These are phyloP conservation scores for Bonia amplexicaulis DNA, from an alignment of 176 grass and related monocot species.

Conservation along the genomic window DNA sequence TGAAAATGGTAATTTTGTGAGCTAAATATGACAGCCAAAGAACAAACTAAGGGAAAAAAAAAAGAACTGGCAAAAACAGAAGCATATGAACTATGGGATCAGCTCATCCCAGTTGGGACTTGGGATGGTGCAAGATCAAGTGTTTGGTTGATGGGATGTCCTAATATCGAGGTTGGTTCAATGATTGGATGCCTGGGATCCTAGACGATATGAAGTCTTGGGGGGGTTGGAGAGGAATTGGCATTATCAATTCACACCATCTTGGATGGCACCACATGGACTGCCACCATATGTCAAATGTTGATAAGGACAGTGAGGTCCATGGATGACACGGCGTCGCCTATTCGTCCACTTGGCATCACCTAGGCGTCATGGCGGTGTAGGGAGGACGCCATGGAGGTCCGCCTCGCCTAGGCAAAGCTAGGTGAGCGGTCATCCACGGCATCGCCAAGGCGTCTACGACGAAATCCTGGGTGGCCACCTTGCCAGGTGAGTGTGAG, in stretches of 20 bases:
- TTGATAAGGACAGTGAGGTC: no score
- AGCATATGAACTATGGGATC: neutral
- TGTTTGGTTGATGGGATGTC: neutral
- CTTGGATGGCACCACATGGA: neutral
- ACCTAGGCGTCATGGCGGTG: no score
- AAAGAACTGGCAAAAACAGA: neutral
- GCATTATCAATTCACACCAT: neutral
- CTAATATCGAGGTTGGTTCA: neutral
- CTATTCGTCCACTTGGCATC: no score
- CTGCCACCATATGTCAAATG: no score
- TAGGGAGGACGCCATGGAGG: no score
- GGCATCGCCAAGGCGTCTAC: no score
- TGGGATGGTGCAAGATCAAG: neutral
- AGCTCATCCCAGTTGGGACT: neutral
- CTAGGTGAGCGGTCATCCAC: no score
- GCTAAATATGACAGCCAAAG: slow-evolving; percentile 17
- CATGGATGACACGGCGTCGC: no score
- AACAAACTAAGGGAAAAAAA: neutral
- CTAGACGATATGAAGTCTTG: neutral
- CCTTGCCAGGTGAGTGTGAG: no score
- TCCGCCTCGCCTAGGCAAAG: no score
- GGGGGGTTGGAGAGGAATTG: neutral
- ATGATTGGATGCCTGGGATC: neutral
- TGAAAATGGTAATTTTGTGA: slow-evolving; percentile 52
- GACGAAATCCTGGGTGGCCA: no score